Evolutionary conservation across 805 yeast genomes (phyloP), one percentile per base, ranked within the genome.

Genomic region (Zygotorulaspora danielsina): DNA sequence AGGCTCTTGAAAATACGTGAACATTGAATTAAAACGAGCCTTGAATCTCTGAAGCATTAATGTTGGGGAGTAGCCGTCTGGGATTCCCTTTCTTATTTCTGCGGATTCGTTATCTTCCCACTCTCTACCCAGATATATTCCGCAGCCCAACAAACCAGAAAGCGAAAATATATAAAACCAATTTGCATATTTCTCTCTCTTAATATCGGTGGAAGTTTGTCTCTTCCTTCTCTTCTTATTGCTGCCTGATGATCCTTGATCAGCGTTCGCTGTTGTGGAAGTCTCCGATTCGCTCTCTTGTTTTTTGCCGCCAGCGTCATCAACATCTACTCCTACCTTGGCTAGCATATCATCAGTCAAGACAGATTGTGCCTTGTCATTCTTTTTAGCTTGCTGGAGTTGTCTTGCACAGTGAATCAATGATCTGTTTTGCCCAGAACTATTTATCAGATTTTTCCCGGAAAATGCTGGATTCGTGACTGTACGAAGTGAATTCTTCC

Each of bases 1-100:
- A 9, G 99, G 98, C 51, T 90, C 97, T 46, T 84, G 79, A 70
- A 90, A 90, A 48, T 83, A 82, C 33, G 81, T 79, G 60, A 88
- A 81, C 44, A 86, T 72, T 29, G 86, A 81, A 42, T 78, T 71
- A 44, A 82, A 72, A 67, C 99, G 78, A 42, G 79, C 78, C 47
- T 63, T 71, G 50, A 84, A 73, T 59, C 99, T 76, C 17, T 69
- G 71, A 69, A 78, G 81, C 68, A 87, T 75, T 36, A 76, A 70
- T 13, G 59, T 65, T 5, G 86, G 81, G 5, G 82, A 61, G 59
- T 76, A 81, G 0, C 96, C 96, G 57, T 81, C 76, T 22, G 66
- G 72, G 45, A 82, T 70, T 17, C 67, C 72, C 16, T 70, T 64
- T 48, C 70, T 73, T 32, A 70, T 67, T 47, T 79, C 81, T 41